phyloP scores from a whole-genome alignment of 2,329 filamentous ascomycete genomes.

The Chaetomiaceae sp. region DNA sequence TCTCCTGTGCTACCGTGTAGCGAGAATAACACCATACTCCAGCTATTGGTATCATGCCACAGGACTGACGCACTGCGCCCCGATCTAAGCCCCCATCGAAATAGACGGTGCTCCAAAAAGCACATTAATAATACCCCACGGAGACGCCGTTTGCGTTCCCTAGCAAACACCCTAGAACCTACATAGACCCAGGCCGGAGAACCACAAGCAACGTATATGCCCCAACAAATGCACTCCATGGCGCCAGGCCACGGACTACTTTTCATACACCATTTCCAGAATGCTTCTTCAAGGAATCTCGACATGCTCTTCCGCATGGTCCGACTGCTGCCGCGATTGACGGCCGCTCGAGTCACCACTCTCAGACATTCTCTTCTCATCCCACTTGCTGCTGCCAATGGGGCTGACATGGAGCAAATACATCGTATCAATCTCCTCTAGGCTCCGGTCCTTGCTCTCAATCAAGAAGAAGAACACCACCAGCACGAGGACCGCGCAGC shows the following conservation, averaged over 20 bases:
- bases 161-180: background rate
- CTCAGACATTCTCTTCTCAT: constrained; percentile 5
- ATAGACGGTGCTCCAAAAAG: background rate
- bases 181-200: background rate
- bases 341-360: constrained; percentile 7
- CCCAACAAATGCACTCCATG: constrained; percentile 5
- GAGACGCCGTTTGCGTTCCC: background rate
- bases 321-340: constrained; percentile 9
- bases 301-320: constrained; percentile 9
- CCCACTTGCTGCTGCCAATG: constrained; percentile 31
- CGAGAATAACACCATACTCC: background rate
- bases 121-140: background rate
- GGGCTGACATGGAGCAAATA: constrained; percentile 63
- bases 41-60: constrained; percentile 5
- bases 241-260: constrained; percentile 7
- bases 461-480: constrained; percentile 76
- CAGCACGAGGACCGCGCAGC: constrained; percentile 59
- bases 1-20: background rate
- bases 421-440: constrained; percentile 79
- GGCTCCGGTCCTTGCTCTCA: constrained; percentile 65
- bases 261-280: background rate
- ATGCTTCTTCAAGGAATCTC: constrained; percentile 2
- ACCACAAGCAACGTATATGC: background rate
- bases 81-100: background rate
- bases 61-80: background rate